Conservation (phyloP, 257 asterid species). For the Nicotiana undulata region DNA sequence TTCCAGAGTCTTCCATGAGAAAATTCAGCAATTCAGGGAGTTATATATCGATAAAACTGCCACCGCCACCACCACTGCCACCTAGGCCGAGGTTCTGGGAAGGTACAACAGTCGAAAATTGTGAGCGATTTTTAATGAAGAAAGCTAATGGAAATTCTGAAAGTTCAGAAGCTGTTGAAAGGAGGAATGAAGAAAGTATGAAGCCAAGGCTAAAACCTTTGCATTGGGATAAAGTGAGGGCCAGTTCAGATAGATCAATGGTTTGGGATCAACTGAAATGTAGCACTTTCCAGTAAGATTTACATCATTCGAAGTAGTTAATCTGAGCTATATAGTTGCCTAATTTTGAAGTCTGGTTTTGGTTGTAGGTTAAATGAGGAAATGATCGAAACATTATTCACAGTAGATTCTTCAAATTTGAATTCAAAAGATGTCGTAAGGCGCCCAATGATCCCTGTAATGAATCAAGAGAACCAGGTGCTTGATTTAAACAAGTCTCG, state of each 20-base stretch:
- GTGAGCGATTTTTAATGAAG: constrained; percentile 35
- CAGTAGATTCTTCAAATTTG: constrained; percentile 33
- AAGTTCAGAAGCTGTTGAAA: constrained; percentile 2
- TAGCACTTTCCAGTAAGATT: constrained; percentile 69
- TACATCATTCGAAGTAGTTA: neutral
- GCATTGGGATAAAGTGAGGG: constrained; percentile 91
- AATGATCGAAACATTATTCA: constrained; percentile 67
- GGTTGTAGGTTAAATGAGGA: constrained; percentile 69
- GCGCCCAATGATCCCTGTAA: constrained; percentile 19
- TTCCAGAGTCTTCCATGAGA: constrained; percentile 19
- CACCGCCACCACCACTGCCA: constrained; percentile 49
- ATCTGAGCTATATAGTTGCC: too few relatives aligned
- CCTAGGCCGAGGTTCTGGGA: constrained; percentile 41
- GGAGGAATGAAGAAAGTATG: constrained; percentile 28
- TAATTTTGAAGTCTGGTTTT: constrained; percentile 1
- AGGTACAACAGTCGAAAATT: neutral
- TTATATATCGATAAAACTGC: neutral
- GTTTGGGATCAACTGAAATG: constrained; percentile 81
- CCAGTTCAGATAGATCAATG: constrained; percentile 64
- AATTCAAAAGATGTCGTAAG: constrained; percentile 31
- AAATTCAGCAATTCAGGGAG: constrained; percentile 6
- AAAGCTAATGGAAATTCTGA: constrained; percentile 7
- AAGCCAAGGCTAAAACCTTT: constrained; percentile 71
- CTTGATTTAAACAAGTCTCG: constrained; percentile 83
- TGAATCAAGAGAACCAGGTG: constrained; percentile 42